Evolutionary conservation across 106 monocot genomes (phyloP), one percentile per base, ranked within the genome.

Genomic region (Dioscorea alata): DNA sequence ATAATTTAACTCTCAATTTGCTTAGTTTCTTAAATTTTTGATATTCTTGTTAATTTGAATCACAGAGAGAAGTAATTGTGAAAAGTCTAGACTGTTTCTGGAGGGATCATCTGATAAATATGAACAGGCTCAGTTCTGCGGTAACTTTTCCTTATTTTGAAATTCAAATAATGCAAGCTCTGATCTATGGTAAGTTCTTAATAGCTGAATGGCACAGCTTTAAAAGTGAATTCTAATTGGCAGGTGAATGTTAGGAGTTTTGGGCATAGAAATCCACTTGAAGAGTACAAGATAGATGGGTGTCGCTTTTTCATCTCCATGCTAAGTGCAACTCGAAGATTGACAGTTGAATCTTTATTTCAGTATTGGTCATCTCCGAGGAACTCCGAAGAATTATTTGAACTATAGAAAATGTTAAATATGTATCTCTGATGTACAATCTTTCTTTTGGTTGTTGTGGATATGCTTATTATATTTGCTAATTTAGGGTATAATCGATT

Each of bases 271-370:
- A 90, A 99, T 79, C 99, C 99, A 48, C 78, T 99, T 4, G 99
- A 99, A 78, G 99, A 99, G 64, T 99, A 99, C 85, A 99, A 99
- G 69, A 99, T 99, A 78, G 99, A 99, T 74, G 99, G 99, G 7
- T 99, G 99, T 70, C 84, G 92, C 51, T 99, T 99, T 75, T 99
- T 99, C 79, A 99, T 99, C 60, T 99, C 99, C 54, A 99, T 99
- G 99, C 90, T 99, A 23, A 88, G 92, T 74, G 92, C 99, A 61
- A 99, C 90, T 28, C 69, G 99, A 25, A 74, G 93, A 74, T 52
- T 90, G 74, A 93, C 86, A 13, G 73, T 99, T 54, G 89, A 90
- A 82, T 87, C 99, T 4, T 77, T 92, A 57, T 49, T 99, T 33
- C 87, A 90, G 19, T 99, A 83, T 70, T 99, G 99, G 99, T 90